A percentile compares a stretch with the other conserved stretches of the same genome.
phyloP scores from a whole-genome alignment of 176 grass and related monocot species.

The Cocos nucifera region DNA sequence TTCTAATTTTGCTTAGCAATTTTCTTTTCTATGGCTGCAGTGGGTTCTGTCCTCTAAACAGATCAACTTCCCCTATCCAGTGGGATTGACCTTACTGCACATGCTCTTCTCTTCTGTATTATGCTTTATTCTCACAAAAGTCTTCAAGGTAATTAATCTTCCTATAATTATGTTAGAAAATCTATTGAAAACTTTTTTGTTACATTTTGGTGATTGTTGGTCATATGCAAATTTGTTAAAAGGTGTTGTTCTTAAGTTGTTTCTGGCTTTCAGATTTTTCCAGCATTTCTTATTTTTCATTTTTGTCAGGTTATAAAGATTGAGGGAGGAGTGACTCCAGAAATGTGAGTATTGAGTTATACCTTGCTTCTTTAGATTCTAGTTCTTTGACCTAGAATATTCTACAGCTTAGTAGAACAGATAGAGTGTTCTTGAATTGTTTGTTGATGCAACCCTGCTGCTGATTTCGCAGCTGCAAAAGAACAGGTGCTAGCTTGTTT shows the following conservation, averaged over 20 bases:
- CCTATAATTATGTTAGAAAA: too few species aligned
- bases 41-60: constrained; percentile 94
- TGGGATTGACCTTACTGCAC: constrained; percentile 88
- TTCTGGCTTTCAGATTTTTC: constrained; percentile 6
- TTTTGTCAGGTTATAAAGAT: constrained; percentile 89
- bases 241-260: too few species aligned
- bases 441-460: too few species aligned
- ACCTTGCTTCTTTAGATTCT: neutral
- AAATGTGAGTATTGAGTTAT: constrained; percentile 63
- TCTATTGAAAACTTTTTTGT: neutral
- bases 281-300: constrained; percentile 8
- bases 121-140: constrained; percentile 75
- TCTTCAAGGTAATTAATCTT: constrained; percentile 74
- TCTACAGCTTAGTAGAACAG: too few species aligned
- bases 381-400: too few species aligned
- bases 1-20: neutral
- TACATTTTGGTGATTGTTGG: too few species aligned
- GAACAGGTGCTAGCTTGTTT: too few species aligned
- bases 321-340: constrained; percentile 85
- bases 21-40: constrained; percentile 36
- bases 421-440: too few species aligned
- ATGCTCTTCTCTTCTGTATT: constrained; percentile 95
- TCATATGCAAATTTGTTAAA: too few species aligned
- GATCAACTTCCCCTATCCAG: constrained; percentile 98
- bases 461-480: too few species aligned